phyloP scores from a whole-genome alignment of 75 land plant genomes.

The Picea glauca region DNA sequence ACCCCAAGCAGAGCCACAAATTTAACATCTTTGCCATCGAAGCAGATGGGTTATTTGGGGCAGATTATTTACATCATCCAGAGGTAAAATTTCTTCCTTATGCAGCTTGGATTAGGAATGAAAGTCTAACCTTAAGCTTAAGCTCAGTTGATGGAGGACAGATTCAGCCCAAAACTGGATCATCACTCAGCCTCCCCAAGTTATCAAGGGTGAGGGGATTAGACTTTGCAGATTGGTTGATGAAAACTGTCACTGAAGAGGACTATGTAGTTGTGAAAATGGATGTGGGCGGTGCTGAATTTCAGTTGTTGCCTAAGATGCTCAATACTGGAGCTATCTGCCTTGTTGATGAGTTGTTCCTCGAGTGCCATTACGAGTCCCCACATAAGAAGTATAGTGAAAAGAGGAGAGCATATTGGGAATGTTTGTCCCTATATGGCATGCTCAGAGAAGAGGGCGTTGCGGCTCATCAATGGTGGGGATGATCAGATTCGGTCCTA shows the following conservation, averaged over 20 bases:
- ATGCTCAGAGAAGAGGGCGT: slow-evolving; percentile 62
- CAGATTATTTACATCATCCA: slow-evolving; percentile 20
- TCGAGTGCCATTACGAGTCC: slow-evolving; percentile 63
- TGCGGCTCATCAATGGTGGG: slow-evolving; percentile 94
- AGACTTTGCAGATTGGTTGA: slow-evolving; percentile 68
- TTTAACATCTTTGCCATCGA: slow-evolving; percentile 60
- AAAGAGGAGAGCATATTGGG: slow-evolving; percentile 47
- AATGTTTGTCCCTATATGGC: slow-evolving; percentile 71
- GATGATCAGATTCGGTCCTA: slow-evolving; percentile 11
- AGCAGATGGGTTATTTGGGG: slow-evolving; percentile 26
- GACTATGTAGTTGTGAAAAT: slow-evolving; percentile 89
- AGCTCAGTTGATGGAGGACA: slow-evolving; percentile 12
- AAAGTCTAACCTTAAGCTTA: slow-evolving; percentile 5
- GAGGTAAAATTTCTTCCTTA: slow-evolving; percentile 26
- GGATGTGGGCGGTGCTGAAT: slow-evolving; percentile 59
- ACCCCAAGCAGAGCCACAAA: slow-evolving; percentile 50
- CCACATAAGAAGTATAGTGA: slow-evolving; percentile 15
- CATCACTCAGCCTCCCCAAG: not conserved
- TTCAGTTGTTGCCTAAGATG: slow-evolving; percentile 61
- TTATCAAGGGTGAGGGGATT: slow-evolving; percentile 26
- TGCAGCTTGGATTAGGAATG: slow-evolving; percentile 37
- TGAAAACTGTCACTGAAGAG: slow-evolving; percentile 35
- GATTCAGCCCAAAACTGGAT: not conserved
- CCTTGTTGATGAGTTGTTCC: slow-evolving; percentile 82
- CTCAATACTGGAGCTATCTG: slow-evolving; percentile 43